These are phyloP conservation scores for Mrakia frigida DNA, from an alignment of 768 basidiomycete species.

Conservation along the genomic window DNA sequence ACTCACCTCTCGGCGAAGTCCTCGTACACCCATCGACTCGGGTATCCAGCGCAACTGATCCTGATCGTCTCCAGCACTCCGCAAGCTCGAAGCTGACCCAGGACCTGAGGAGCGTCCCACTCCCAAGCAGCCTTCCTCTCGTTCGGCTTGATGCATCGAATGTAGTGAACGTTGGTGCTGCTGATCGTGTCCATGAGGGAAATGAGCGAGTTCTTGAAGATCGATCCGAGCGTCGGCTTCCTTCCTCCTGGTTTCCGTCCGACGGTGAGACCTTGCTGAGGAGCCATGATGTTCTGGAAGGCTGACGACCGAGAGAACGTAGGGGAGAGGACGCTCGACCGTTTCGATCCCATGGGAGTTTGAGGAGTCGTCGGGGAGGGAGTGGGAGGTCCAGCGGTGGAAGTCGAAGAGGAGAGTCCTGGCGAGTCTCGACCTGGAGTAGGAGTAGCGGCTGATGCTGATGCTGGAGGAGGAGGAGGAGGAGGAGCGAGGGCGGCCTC, in stretches of 20 bases:
- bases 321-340: conserved; percentile 23
- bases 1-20: conserved; percentile 94
- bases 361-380: background rate
- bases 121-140: conserved; percentile 96
- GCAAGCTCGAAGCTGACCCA: conserved; percentile 91
- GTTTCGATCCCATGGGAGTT: conserved; percentile 7
- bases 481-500: conserved; percentile 72
- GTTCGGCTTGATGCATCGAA: conserved; percentile 98
- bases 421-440: background rate
- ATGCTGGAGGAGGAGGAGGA: no score
- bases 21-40: conserved; percentile 95
- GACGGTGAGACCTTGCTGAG: conserved; percentile 14
- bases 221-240: conserved; percentile 95
- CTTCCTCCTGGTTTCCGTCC: conserved; percentile 28
- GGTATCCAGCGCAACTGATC: conserved; percentile 98
- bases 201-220: conserved; percentile 92
- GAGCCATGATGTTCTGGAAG: conserved; percentile 4
- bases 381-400: background rate
- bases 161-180: conserved; percentile 97
- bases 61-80: conserved; percentile 98
- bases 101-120: conserved; percentile 88
- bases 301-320: conserved; percentile 1
- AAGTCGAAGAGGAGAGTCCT: background rate
- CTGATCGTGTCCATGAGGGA: conserved; percentile 95
- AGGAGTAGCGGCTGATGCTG: background rate